Percentiles rank a stretch among this genome's conserved stretches.
Evolutionary conservation across 2,329 filamentous ascomycete species (phyloP).

Genomic region (Penicillium palitans): DNA sequence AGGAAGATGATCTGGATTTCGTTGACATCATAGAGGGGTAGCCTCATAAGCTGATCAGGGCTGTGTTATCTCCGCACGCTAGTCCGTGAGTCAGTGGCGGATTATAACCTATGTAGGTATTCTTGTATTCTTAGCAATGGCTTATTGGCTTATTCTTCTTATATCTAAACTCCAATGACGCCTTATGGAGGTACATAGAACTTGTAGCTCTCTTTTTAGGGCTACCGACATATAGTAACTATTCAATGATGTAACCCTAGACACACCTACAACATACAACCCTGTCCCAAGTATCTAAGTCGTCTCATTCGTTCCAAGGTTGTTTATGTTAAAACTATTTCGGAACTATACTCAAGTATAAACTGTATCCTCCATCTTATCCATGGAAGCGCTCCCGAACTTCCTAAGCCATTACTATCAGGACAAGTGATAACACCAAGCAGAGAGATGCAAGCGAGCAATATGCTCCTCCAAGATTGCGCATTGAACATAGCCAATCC

Average conservation of each 20-base stretch:
- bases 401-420: no score
- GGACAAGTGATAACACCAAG: no score
- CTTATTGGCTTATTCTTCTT: background rate
- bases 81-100: background rate
- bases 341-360: no score
- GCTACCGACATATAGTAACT: background rate
- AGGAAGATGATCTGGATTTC: background rate
- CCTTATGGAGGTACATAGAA: background rate
- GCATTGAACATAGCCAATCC: no score
- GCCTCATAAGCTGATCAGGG: background rate
- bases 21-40: constrained; percentile 16
- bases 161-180: background rate
- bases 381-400: no score
- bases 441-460: no score
- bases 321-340: no score
- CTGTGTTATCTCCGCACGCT: constrained; percentile 4
- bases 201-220: background rate
- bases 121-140: background rate
- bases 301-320: no score
- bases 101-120: background rate
- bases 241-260: background rate
- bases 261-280: background rate
- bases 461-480: no score
- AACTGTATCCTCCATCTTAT: no score
- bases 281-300: no score